phyloP scores from a whole-genome alignment of 2,329 filamentous ascomycete species.

The Lasiodiplodia hormozganensis region DNA sequence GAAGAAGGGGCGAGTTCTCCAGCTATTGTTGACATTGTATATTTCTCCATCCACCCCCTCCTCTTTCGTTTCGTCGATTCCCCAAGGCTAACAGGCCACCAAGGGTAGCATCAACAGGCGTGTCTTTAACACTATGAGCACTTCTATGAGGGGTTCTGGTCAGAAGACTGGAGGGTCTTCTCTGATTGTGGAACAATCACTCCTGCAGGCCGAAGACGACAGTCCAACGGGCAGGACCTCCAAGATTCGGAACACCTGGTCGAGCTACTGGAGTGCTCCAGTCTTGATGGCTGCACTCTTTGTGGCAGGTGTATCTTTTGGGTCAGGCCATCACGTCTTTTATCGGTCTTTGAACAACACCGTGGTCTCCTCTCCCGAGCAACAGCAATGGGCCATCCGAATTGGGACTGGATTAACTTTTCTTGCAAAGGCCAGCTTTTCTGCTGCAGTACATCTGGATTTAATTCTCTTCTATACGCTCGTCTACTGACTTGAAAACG shows the following conservation, averaged over 20 bases:
- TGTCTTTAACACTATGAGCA: not conserved
- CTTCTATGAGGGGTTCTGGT: not conserved
- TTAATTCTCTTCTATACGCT: no score
- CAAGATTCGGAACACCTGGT: not conserved
- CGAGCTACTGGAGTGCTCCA: not conserved
- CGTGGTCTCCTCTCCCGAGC: not conserved
- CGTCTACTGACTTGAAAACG: no score
- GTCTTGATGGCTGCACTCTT: not conserved
- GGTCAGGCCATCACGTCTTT: not conserved
- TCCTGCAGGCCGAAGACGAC: not conserved
- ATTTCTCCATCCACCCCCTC: not conserved
- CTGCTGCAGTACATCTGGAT: slow-evolving; percentile 1
- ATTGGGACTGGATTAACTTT: slow-evolving; percentile 6
- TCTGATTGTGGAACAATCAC: not conserved
- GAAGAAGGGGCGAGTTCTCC: no score
- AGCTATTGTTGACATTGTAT: not conserved
- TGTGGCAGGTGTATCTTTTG: not conserved
- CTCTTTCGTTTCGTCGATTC: not conserved
- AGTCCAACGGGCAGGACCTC: not conserved
- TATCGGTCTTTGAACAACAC: not conserved
- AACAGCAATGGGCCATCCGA: slow-evolving; percentile 5
- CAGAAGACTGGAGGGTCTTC: not conserved
- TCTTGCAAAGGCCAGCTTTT: not conserved
- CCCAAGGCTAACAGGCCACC: not conserved
- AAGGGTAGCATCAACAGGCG: not conserved